phyloP scores from a whole-genome alignment of 257 asterid species.

The Penstemon barbatus region DNA sequence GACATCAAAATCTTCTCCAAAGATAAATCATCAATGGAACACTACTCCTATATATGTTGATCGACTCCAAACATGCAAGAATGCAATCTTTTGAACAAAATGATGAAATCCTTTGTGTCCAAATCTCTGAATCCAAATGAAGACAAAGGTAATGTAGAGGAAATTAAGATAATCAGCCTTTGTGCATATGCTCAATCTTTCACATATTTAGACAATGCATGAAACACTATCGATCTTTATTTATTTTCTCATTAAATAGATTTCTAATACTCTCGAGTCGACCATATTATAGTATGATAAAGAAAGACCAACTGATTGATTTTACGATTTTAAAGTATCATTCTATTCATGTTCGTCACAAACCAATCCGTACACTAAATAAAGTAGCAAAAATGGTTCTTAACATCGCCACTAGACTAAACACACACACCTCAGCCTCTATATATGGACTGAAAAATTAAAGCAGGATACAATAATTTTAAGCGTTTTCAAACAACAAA shows the following conservation, averaged over 20 bases:
- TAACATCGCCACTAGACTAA: not conserved
- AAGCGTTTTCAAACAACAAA: not conserved
- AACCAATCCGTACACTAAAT: not conserved
- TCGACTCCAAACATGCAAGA: too few species aligned
- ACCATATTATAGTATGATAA: not conserved
- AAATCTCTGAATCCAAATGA: too few species aligned
- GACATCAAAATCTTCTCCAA: too few species aligned
- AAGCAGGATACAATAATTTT: not conserved
- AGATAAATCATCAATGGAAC: too few species aligned
- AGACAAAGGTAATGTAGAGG: too few species aligned
- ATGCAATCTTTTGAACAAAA: too few species aligned
- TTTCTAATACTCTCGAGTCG: not conserved
- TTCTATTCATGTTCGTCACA: not conserved
- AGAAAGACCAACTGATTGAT: not conserved
- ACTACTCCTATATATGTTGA: too few species aligned
- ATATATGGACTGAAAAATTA: slow-evolving; percentile 8
- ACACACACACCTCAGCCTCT: not conserved
- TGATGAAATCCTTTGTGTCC: too few species aligned
- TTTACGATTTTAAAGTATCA: not conserved
- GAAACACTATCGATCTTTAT: not conserved
- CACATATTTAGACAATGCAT: not conserved
- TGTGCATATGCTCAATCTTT: not conserved
- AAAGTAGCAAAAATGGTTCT: slow-evolving; percentile 5
- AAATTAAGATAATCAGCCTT: too few species aligned
- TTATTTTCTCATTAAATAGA: not conserved